Conservation (phyloP, 2,329 filamentous ascomycete genomes). For the Colletotrichum sp. region DNA sequence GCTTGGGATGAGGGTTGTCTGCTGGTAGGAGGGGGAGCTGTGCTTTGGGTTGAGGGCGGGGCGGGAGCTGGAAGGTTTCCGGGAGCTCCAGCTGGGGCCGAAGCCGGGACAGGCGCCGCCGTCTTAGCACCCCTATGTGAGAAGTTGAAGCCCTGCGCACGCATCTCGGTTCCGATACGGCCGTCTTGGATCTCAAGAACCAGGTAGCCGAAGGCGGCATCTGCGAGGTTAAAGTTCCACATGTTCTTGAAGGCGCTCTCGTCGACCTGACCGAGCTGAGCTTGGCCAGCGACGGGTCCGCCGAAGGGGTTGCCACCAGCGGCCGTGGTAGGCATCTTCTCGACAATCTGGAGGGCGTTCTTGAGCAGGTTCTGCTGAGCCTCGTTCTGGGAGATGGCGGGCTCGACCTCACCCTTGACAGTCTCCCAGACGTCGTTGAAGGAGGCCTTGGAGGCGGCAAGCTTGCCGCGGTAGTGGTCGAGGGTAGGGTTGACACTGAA, state of each 20-base stretch:
- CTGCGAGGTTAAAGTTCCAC: conserved; percentile 99
- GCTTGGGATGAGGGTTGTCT: conserved; percentile 40
- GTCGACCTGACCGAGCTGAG: conserved; percentile 85
- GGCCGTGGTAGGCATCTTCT: conserved; percentile 96
- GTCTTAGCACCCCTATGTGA: conserved; percentile 88
- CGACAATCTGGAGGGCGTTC: conserved; percentile 90
- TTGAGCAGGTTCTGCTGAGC: conserved; percentile 91
- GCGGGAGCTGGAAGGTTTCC: conserved; percentile 38
- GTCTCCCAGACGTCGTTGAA: conserved; percentile 99
- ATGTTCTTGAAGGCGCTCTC: conserved; percentile 99
- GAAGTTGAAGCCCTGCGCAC: conserved; percentile 98
- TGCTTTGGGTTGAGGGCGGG: conserved; percentile 39
- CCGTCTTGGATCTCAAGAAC: conserved; percentile 95
- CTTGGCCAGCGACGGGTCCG: conserved; percentile 75
- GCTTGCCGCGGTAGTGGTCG: conserved; percentile 97
- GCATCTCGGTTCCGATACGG: conserved; percentile 97
- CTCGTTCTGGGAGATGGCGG: conserved; percentile 91
- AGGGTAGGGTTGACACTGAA: conserved; percentile 98
- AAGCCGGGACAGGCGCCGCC: conserved; percentile 44
- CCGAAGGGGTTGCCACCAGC: conserved; percentile 97
- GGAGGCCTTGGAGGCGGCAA: conserved; percentile 95
- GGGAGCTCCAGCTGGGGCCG: conserved; percentile 32
- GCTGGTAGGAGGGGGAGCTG: conserved; percentile 34
- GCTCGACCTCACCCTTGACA: conserved; percentile 93
- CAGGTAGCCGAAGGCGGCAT: conserved; percentile 95